Conservation (phyloP, 257 asterid genomes). For the Penstemon newberryi region DNA sequence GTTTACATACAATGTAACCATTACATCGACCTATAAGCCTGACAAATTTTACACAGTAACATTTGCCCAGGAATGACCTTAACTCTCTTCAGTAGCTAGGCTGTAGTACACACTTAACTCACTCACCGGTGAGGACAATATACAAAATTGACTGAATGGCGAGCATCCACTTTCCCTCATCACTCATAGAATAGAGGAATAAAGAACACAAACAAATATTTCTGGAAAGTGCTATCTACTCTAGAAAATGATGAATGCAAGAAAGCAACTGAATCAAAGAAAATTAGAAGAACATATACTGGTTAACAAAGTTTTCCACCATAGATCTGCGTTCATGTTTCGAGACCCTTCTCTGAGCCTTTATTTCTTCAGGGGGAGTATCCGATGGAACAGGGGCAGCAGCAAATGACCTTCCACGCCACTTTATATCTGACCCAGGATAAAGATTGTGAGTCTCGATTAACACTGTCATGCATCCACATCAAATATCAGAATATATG, state of each 20-base stretch:
- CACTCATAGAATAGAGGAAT: neutral
- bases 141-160: neutral
- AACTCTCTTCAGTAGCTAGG: slow-evolving; percentile 10
- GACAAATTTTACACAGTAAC: neutral
- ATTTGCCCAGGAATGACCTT: neutral
- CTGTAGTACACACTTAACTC: neutral
- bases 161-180: neutral
- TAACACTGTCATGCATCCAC: slow-evolving; percentile 32
- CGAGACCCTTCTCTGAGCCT: slow-evolving; percentile 42
- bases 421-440: slow-evolving; percentile 31
- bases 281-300: slow-evolving; percentile 38
- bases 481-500: slow-evolving; percentile 21
- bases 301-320: slow-evolving; percentile 58
- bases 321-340: slow-evolving; percentile 54
- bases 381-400: slow-evolving; percentile 46
- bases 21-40: neutral
- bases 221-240: too few relatives aligned
- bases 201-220: too few relatives aligned
- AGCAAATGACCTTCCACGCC: slow-evolving; percentile 42
- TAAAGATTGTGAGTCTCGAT: slow-evolving; percentile 32
- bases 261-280: neutral
- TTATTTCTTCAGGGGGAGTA: slow-evolving; percentile 26
- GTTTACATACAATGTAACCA: neutral
- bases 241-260: too few relatives aligned
- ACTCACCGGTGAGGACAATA: neutral